These are phyloP conservation scores for Protomyces macrosporus DNA, from an alignment of 1,139 yeast genomes.

Conservation along the genomic window DNA sequence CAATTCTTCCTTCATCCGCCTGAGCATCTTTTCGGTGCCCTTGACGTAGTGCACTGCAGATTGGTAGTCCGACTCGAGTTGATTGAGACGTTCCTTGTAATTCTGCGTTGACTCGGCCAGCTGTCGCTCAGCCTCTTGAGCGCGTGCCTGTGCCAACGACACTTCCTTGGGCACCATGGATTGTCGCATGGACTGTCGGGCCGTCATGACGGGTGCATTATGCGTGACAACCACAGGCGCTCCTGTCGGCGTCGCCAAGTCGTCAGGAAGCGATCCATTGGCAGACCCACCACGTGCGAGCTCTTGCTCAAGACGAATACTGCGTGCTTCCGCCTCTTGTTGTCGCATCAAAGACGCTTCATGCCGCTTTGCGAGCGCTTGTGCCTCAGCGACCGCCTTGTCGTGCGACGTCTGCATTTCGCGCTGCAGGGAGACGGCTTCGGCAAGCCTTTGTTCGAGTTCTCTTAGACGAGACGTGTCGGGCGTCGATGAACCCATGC, in stretches of 20 bases:
- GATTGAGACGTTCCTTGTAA: conserved; percentile 27
- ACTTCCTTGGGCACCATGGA: conserved; percentile 3
- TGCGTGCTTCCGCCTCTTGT: conserved; percentile 3
- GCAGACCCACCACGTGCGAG: not conserved
- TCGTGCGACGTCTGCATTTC: conserved; percentile 22
- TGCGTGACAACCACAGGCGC: not conserved
- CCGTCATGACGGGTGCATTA: not conserved
- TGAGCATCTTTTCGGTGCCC: conserved; percentile 30
- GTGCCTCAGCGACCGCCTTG: conserved; percentile 16
- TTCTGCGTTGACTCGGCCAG: conserved; percentile 26
- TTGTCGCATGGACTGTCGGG: not conserved
- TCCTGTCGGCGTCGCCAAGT: not conserved
- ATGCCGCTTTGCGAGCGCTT: conserved; percentile 5
- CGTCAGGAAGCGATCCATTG: not conserved
- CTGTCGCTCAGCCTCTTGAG: conserved; percentile 27
- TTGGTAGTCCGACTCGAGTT: conserved; percentile 30
- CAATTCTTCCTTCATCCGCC: conserved; percentile 32
- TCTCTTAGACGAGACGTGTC: conserved; percentile 18
- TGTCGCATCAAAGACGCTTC: not conserved
- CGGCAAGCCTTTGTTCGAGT: conserved; percentile 9
- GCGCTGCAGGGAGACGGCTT: conserved; percentile 6
- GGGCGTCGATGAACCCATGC: conserved; percentile 12
- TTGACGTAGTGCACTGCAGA: conserved; percentile 31
- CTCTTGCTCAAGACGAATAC: not conserved
- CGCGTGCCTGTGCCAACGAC: conserved; percentile 20